Percentiles rank a stretch among this genome's conserved stretches.
These are phyloP conservation scores for Cytospora piceae DNA, from an alignment of 2,329 filamentous ascomycete species.

Conservation along the genomic window DNA sequence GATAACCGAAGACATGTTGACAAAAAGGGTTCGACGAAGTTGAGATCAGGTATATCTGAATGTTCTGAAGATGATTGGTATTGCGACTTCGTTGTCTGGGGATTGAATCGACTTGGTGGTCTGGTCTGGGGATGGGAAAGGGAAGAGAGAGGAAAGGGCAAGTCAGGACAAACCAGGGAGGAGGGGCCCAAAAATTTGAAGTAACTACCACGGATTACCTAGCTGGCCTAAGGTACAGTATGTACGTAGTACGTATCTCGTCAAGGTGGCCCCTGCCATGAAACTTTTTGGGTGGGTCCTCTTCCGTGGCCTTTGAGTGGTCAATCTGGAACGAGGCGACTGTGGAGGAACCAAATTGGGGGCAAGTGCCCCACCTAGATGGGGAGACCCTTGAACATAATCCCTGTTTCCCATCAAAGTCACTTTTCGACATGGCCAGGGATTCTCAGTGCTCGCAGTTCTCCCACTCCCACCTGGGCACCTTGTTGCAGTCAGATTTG, in stretches of 20 bases:
- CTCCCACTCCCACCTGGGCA: too few relatives aligned
- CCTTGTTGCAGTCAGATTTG: too few relatives aligned
- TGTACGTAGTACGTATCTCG: constrained; percentile 7
- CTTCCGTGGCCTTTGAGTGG: constrained; percentile 18
- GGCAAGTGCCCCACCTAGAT: neutral
- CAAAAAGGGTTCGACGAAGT: constrained; percentile 69
- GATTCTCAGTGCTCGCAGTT: too few relatives aligned
- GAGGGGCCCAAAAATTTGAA: constrained; percentile 36
- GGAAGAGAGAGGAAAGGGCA: constrained; percentile 37
- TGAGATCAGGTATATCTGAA: constrained; percentile 44
- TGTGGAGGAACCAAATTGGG: neutral
- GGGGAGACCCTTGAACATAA: neutral
- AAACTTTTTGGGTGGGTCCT: constrained; percentile 26
- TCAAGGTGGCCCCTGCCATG: constrained; percentile 17
- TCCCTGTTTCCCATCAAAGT: neutral
- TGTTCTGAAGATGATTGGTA: constrained; percentile 43
- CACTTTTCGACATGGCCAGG: too few relatives aligned
- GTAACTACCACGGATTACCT: neutral
- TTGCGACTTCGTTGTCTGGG: constrained; percentile 70
- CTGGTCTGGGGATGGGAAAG: constrained; percentile 41
- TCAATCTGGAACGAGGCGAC: constrained; percentile 9
- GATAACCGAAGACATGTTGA: constrained; percentile 73
- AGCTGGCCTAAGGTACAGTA: neutral
- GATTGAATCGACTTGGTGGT: constrained; percentile 36
- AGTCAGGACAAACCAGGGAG: constrained; percentile 32